Base-by-base conservation (phyloP, 2,329 filamentous ascomycete species). In the Emergomyces orientalis region DNA sequence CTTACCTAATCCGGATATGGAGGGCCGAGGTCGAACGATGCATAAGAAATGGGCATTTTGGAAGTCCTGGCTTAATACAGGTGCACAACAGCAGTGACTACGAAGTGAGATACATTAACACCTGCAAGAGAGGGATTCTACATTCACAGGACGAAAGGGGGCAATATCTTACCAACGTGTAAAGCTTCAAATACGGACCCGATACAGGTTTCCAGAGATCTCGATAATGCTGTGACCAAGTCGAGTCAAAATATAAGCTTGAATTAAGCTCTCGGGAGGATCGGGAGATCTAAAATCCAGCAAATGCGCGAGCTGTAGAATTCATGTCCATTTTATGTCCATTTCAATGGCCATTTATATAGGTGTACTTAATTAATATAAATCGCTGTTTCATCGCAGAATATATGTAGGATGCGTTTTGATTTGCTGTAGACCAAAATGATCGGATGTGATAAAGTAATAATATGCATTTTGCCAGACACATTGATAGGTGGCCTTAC, bases 1-100 rank as follows among this genome's bases (percentile, higher is more conserved):
- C 56, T 58, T 58, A 58, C 11, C 37, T 58, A 58, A 58, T 45
- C 22, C 56, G 56, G 56, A 30, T 32, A 45, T 1, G 17, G 22
- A 7, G 5, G 37, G 8, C 39, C 39, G 14, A 4, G n/a, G 25
- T 58, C 56, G 56, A 58, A 58, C 37, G 11, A 58, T 45, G 37
- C 19, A 3, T 14, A 45, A 22, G 39, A 56, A 56, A 55, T 5
- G 32, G 52, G 52, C 7, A 5, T 25, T 13, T 56, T 22, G 19
- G 47, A 45, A 45, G 17, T 19, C 14, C 17, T n/a, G n/a, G n/a
- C n/a, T 22, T 22, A n/a, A 45, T 19, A 11, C 5, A 19, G 5
- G n/a, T 7, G 5, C 14, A n/a, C 43, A 22, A 6, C 43, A 22
- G n/a, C 17, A 45, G 8, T 3, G 22, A 51, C 41, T 8, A n/a